Conservation (phyloP, 2,329 filamentous ascomycete species). For the Nemania sp. region DNA sequence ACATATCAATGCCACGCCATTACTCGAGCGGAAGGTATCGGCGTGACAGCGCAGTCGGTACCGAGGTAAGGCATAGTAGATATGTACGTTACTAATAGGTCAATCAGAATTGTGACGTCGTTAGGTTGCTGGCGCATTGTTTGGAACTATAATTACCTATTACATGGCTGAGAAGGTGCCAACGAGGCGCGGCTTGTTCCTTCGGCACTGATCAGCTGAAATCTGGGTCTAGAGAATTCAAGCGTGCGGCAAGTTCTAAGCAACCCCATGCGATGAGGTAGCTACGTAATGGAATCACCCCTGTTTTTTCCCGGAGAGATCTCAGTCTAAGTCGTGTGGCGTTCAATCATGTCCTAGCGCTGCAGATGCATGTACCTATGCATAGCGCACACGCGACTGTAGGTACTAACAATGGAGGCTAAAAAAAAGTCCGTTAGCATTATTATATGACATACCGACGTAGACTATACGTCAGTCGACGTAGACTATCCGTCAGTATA, state of each 20-base stretch:
- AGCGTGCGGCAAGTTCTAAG: neutral
- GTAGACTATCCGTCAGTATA: neutral
- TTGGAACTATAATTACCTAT: neutral
- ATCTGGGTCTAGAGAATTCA: neutral
- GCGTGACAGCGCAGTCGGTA: no score
- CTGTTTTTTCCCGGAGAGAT: neutral
- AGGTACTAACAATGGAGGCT: no score
- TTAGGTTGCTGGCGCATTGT: neutral
- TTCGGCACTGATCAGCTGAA: neutral
- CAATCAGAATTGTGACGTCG: neutral
- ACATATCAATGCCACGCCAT: no score
- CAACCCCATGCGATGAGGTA: neutral
- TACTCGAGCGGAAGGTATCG: neutral
- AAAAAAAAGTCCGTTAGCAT: no score
- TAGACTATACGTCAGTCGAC: no score
- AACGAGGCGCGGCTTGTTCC: neutral
- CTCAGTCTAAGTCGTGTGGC: neutral
- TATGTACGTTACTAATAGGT: no score
- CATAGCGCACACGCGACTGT: no score
- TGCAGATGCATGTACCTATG: neutral
- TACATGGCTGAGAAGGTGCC: no score
- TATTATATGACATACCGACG: no score
- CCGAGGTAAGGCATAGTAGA: neutral
- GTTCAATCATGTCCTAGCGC: neutral
- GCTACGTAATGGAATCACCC: neutral